Conservation (phyloP, 1,139 yeast genomes). For the Hansenula sp. region DNA sequence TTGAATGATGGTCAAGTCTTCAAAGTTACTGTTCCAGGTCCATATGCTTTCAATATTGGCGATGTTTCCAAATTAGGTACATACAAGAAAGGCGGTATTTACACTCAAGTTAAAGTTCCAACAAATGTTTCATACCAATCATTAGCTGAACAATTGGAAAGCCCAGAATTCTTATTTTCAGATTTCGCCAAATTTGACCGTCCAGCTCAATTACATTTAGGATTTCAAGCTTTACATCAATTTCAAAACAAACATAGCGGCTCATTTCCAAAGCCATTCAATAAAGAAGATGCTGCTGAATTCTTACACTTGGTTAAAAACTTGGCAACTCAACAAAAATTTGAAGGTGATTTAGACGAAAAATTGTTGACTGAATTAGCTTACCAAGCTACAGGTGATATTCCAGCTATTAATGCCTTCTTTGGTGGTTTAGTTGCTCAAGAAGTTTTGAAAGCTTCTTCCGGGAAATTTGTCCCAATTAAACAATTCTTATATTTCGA, state of each 20-base stretch:
- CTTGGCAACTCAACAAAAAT: conserved; percentile 44
- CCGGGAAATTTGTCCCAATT: conserved; percentile 90
- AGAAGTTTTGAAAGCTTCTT: conserved; percentile 91
- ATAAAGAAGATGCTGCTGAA: conserved; percentile 72
- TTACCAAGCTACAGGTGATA: conserved; percentile 86
- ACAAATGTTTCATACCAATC: conserved; percentile 56
- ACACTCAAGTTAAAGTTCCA: conserved; percentile 91
- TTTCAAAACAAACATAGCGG: conserved; percentile 57
- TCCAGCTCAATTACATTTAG: conserved; percentile 85
- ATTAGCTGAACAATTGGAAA: conserved; percentile 55
- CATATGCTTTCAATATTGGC: conserved; percentile 81
- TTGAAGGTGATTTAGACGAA: conserved; percentile 54
- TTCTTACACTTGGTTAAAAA: conserved; percentile 57
- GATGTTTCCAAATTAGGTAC: conserved; percentile 49
- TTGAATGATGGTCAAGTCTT: conserved; percentile 71
- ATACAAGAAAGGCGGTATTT: conserved; percentile 82
- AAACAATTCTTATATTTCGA: conserved; percentile 93
- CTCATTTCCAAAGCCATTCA: conserved; percentile 70
- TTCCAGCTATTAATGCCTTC: conserved; percentile 87
- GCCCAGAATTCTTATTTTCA: conserved; percentile 78
- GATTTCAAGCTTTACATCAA: conserved; percentile 83
- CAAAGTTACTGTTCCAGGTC: conserved; percentile 85
- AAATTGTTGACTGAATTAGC: conserved; percentile 68
- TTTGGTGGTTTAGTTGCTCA: conserved; percentile 96
- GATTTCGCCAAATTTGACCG: conserved; percentile 95